Conservation (phyloP, 257 asterid genomes). For the Phtheirospermum japonicum region DNA sequence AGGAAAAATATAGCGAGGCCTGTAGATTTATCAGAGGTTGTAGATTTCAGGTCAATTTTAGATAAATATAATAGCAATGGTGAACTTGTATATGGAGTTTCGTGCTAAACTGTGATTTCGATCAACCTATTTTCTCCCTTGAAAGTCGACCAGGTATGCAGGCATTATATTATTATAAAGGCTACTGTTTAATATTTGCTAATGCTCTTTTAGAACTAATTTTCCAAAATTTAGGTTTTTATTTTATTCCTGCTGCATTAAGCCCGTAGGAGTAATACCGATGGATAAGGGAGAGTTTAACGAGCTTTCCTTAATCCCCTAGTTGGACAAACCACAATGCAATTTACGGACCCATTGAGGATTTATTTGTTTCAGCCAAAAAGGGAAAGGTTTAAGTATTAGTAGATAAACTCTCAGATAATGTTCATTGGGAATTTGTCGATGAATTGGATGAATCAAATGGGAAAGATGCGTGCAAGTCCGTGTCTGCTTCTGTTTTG, state of each 20-base stretch:
- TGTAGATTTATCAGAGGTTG: constrained; percentile 87
- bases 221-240: constrained; percentile 58
- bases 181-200: neutral
- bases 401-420: constrained; percentile 35
- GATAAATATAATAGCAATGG: constrained; percentile 46
- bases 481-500: constrained; percentile 75
- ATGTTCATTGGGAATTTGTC: constrained; percentile 48
- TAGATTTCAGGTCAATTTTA: constrained; percentile 78
- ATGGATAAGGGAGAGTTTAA: constrained; percentile 84
- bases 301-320: constrained; percentile 84
- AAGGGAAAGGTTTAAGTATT: constrained; percentile 49
- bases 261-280: constrained; percentile 67
- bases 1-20: constrained; percentile 71
- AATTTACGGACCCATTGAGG: constrained; percentile 67
- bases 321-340: constrained; percentile 90
- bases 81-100: constrained; percentile 59
- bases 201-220: neutral
- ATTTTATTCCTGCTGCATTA: constrained; percentile 82
- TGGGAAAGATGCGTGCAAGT: constrained; percentile 43
- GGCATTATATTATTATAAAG: constrained; percentile 10
- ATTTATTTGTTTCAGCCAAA: constrained; percentile 70
- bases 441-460: constrained; percentile 35
- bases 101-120: constrained; percentile 45
- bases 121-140: constrained; percentile 61
- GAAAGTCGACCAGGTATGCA: constrained; percentile 75